Conservation (phyloP, 306 rosid species). For the Alnus rubra region DNA sequence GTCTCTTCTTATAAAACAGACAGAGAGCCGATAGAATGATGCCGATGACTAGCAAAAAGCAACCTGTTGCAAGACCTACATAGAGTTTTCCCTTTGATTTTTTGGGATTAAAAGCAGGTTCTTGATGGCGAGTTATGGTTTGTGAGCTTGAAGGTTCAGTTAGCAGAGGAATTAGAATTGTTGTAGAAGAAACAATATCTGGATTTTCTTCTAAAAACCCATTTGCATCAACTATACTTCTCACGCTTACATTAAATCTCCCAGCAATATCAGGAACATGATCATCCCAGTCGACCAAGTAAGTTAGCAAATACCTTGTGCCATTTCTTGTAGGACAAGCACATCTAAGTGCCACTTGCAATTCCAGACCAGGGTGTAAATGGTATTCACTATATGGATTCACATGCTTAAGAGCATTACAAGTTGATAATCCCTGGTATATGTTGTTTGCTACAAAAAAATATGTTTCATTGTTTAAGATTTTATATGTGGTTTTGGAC, state of each 20-base stretch:
- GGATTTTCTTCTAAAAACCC: constrained; percentile 37
- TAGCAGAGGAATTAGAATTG: constrained; percentile 61
- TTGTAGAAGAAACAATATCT: constrained; percentile 37
- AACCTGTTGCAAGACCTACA: constrained; percentile 22
- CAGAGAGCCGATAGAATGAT: constrained; percentile 1
- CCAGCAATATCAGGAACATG: constrained; percentile 28
- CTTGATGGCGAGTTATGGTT: constrained; percentile 26
- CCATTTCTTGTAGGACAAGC: constrained; percentile 65
- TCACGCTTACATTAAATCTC: constrained; percentile 43
- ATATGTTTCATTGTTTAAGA: constrained; percentile 28
- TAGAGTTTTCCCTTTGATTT: constrained; percentile 18
- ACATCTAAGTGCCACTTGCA: constrained; percentile 69
- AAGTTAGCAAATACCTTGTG: constrained; percentile 49
- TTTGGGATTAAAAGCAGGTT: not conserved
- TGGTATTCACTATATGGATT: constrained; percentile 38
- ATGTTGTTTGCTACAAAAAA: constrained; percentile 32
- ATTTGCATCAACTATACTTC: constrained; percentile 48
- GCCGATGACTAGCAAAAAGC: constrained; percentile 20
- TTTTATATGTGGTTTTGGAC: constrained; percentile 34
- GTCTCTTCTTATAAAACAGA: constrained; percentile 31
- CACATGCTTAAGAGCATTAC: constrained; percentile 46
- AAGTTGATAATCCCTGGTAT: constrained; percentile 60
- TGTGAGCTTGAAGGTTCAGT: constrained; percentile 45
- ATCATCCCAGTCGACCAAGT: constrained; percentile 44
- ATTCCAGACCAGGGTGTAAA: constrained; percentile 33